Evolutionary conservation across 2,329 filamentous ascomycete genomes (phyloP), one percentile per base, ranked within the genome.

Genomic region (Sporothrix luriei): DNA sequence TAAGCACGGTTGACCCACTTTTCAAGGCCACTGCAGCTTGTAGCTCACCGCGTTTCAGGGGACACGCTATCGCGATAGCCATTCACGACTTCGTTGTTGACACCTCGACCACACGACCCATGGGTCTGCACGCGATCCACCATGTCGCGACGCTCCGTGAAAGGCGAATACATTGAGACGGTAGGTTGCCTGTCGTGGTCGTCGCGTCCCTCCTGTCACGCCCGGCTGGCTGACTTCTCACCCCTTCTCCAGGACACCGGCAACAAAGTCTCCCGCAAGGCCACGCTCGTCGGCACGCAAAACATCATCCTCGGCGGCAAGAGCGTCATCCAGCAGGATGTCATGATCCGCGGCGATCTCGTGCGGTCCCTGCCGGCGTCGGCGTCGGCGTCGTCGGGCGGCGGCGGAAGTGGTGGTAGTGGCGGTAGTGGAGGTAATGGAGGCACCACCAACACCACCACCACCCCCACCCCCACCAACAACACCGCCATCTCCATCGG

Each of bases 231-330:
- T n/a, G n/a, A n/a, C n/a, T n/a, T n/a, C n/a, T n/a, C 3, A 14
- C 13, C 1, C 19, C 38, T 57, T 16, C 6, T 29, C 5, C 74
- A 97, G 94, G 94, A 98, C 81, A 97, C 94, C 2, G 95, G 95
- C 74, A 99, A 99, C 86, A 98, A 98, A 83, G 95, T 99, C 76
- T 94, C 94, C 51, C 92, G 95, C 74, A 93, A 93, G 75, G 92
- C 93, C 72, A 90, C 91, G 78, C 92, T 99, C 75, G 91, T 97
- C 76, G 95, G 95, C 76, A 97, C 94, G 26, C 93, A 97, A 75
- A 97, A 98, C 81, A 98, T 99, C 81, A 97, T 97, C 80, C 90
- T 99, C 1, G 95, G 93, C 75, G 95, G 95, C 73, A 97, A 93
- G 81, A 97, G 94, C 0, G 93, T 98, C 72, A 97, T 99, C 77